Evolutionary conservation across 164 flowering plant species (phyloP).

Genomic region (Cinnamomum chago): DNA sequence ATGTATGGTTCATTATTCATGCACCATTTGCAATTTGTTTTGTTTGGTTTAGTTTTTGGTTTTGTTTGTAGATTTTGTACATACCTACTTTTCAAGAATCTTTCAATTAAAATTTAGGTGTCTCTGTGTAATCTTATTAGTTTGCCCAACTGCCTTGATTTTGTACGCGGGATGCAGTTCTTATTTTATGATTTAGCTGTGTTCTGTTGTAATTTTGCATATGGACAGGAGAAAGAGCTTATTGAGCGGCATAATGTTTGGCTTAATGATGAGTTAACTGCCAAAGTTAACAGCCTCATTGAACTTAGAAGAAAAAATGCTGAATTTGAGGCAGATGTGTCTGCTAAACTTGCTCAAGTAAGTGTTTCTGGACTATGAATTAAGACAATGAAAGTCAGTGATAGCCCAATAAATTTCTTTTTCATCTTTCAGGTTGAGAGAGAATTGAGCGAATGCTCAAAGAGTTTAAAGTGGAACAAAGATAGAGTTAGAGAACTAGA

Average conservation of each 20-base stretch:
- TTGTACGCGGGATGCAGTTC: neutral
- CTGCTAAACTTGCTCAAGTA: constrained; percentile 72
- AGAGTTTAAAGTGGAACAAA: constrained; percentile 55
- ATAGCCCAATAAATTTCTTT: neutral
- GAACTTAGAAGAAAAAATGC: constrained; percentile 52
- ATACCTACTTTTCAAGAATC: too few relatives aligned
- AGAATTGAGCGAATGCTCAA: constrained; percentile 54
- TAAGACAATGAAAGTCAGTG: neutral
- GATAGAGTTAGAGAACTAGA: constrained; percentile 75
- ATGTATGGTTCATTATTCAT: too few relatives aligned
- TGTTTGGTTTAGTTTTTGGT: neutral
- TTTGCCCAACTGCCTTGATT: neutral
- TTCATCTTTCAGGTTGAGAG: constrained; percentile 50
- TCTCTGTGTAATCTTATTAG: too few relatives aligned
- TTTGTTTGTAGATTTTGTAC: neutral
- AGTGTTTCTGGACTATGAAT: constrained; percentile 5
- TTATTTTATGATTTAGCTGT: neutral
- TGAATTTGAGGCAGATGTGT: constrained; percentile 77
- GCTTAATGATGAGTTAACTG: constrained; percentile 85
- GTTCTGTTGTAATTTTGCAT: constrained; percentile 5
- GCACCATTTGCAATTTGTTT: neutral
- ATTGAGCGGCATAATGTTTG: constrained; percentile 78
- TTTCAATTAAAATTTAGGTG: too few relatives aligned
- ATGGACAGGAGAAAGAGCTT: constrained; percentile 83
- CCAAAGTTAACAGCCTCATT: constrained; percentile 47